A percentile compares a stretch with the other conserved stretches of the same genome.
phyloP scores from a whole-genome alignment of 2,329 filamentous ascomycete genomes.

The Drechslera avenae region DNA sequence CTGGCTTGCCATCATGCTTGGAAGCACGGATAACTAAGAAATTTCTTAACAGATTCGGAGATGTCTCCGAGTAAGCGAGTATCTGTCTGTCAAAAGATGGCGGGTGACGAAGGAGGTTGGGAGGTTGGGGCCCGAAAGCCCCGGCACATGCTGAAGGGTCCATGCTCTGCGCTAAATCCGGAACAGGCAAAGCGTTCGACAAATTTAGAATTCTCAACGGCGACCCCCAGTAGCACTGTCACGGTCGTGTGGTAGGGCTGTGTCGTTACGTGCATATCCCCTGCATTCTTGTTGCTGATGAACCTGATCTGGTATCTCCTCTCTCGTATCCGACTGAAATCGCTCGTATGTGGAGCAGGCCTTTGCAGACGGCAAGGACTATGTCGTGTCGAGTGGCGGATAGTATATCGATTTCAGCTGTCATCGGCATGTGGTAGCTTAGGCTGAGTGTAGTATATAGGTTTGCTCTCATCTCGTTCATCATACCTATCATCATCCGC shows the following conservation, averaged over 20 bases:
- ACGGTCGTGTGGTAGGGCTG: constrained; percentile 28
- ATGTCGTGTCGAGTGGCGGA: constrained; percentile 34
- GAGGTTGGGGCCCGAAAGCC: constrained; percentile 5
- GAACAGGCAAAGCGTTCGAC: constrained; percentile 4
- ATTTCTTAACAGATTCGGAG: constrained; percentile 7
- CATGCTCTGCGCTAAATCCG: constrained; percentile 3
- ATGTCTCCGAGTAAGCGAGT: constrained; percentile 12
- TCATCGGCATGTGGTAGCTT: constrained; percentile 28
- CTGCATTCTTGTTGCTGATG: constrained; percentile 23
- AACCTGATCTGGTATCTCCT: constrained; percentile 22
- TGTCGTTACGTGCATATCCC: constrained; percentile 15
- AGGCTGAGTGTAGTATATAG: constrained; percentile 34
- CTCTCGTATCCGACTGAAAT: constrained; percentile 41
- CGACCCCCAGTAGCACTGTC: constrained; percentile 21
- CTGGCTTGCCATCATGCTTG: constrained; percentile 2
- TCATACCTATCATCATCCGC: constrained; percentile 23
- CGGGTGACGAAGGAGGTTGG: constrained; percentile 17
- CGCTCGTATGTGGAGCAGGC: constrained; percentile 26
- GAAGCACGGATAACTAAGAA: not conserved
- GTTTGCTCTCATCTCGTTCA: constrained; percentile 17
- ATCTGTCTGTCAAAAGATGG: constrained; percentile 9
- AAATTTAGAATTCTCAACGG: constrained; percentile 15
- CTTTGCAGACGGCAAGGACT: constrained; percentile 27
- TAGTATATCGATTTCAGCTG: constrained; percentile 33
- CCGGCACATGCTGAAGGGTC: not conserved